Conservation (phyloP, 2,329 filamentous ascomycete species). For the Phaeoacremonium minimum region DNA sequence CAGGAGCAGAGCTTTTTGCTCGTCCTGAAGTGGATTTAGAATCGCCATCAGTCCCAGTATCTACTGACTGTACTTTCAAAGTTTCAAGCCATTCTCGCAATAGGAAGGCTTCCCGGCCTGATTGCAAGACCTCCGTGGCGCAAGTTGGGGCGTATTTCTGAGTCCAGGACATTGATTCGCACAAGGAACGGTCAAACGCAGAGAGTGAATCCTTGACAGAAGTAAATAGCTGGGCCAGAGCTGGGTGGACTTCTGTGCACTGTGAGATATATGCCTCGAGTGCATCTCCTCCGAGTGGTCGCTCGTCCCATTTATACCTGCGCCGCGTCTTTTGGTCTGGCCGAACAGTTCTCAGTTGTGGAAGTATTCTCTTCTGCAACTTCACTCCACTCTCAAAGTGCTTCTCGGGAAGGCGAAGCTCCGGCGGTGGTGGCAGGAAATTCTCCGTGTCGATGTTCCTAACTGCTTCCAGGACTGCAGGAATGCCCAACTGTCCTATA, state of each 20-base stretch:
- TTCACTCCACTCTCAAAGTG: conserved; percentile 55
- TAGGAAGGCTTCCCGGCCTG: conserved; percentile 62
- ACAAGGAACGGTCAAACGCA: conserved; percentile 75
- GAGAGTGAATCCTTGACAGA: conserved; percentile 61
- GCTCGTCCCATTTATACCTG: not conserved
- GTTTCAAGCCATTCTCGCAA: conserved; percentile 78
- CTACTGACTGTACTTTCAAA: conserved; percentile 73
- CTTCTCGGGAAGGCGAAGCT: conserved; percentile 49
- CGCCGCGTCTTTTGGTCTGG: not conserved
- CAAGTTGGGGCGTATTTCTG: conserved; percentile 78
- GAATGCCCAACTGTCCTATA: conserved; percentile 32
- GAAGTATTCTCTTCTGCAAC: conserved; percentile 43
- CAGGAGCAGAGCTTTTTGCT: conserved; percentile 18
- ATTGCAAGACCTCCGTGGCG: conserved; percentile 71
- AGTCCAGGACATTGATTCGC: conserved; percentile 69
- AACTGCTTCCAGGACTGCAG: conserved; percentile 23
- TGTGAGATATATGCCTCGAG: not conserved
- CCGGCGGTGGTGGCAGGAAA: conserved; percentile 38
- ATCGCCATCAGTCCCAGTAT: conserved; percentile 46
- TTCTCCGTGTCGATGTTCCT: conserved; percentile 29
- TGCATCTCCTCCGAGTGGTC: not conserved
- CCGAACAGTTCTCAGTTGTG: conserved; percentile 34
- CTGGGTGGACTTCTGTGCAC: conserved; percentile 40
- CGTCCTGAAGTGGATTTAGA: conserved; percentile 20
- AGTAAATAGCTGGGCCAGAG: conserved; percentile 54